Evolutionary conservation across 768 basidiomycete genomes (phyloP).

Genomic region (Rhodotorula paludigena): DNA sequence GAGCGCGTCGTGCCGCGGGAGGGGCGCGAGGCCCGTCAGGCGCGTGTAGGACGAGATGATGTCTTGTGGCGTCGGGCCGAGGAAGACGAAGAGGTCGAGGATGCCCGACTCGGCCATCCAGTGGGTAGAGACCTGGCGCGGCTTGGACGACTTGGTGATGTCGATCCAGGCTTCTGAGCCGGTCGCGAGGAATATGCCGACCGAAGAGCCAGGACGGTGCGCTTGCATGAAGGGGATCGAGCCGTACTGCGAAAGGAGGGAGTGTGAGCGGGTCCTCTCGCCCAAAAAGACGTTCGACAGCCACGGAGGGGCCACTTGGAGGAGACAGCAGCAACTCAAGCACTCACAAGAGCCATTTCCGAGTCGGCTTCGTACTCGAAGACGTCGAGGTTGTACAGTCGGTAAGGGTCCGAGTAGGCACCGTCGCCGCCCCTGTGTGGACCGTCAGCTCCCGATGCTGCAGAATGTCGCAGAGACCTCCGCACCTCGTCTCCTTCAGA

Average conservation of each 20-base stretch:
- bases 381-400: conserved; percentile 90
- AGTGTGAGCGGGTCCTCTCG: conserved; percentile 39
- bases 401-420: conserved; percentile 81
- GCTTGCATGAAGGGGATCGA: conserved; percentile 90
- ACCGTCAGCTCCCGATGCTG: neutral
- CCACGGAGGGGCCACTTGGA: no score
- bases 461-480: no score
- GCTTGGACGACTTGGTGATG: conserved; percentile 62
- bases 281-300: neutral
- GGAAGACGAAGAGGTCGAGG: conserved; percentile 85
- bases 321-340: neutral
- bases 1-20: conserved; percentile 87
- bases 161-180: conserved; percentile 95
- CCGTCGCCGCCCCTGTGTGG: conserved; percentile 61
- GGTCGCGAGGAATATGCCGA: conserved; percentile 80
- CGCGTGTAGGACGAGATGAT: conserved; percentile 78
- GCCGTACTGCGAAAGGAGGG: conserved; percentile 77
- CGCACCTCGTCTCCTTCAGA: conserved; percentile 65
- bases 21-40: conserved; percentile 75
- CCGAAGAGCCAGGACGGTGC: conserved; percentile 77
- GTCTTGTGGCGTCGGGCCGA: conserved; percentile 76
- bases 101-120: conserved; percentile 99
- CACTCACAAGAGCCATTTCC: conserved; percentile 45
- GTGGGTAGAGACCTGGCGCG: conserved; percentile 80
- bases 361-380: conserved; percentile 80